Base-by-base conservation (phyloP, 805 yeast species). In the Wickerhamiella bombiphila region DNA sequence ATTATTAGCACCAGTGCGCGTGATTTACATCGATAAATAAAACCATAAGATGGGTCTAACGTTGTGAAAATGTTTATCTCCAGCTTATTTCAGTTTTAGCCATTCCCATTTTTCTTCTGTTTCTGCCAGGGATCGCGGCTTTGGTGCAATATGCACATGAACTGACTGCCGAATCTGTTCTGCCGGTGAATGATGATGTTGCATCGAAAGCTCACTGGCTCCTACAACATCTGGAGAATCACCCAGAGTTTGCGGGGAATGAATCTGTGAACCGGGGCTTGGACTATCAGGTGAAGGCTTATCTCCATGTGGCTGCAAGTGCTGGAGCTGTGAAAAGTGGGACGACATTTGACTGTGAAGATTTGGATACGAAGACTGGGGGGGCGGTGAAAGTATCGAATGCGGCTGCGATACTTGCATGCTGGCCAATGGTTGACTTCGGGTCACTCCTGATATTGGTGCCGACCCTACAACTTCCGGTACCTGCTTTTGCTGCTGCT, bases 71-170 rank as follows among this genome's bases (percentile, higher is more conserved):
- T 8, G 26, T 9, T 22, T 22, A 22, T n/a, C n/a, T n/a, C n/a
- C 14, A 6, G 33, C 16, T 16, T 19, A 44, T 32, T 41, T 44
- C 20, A 46, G 36, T 26, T 39, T 38, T 9, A 51, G 44, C 55
- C 55, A 51, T 33, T 51, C 52, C 53, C 54, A 48, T 19, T 49
- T 49, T 9, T 46, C 45, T 13, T 42, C 43, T 8, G 30, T 33
- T 9, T 13, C 13, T 13, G 15, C 29, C 19, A 11, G 24, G 40
- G 13, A 6, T 17, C n/a, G 33, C 36, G 31, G 32, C 36, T 4
- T 39, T 39, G 14, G 43, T 34, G 4, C 38, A 35, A 19, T 25
- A 31, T 8, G 15, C 30, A n/a, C 17, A 14, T 7, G 30, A n/a
- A 17, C 17, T 36, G 35, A 43, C 40, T 16, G 47, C 43, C 17